Base-by-base conservation (phyloP, 2,329 filamentous ascomycete genomes). In the Diaporthe sp. region DNA sequence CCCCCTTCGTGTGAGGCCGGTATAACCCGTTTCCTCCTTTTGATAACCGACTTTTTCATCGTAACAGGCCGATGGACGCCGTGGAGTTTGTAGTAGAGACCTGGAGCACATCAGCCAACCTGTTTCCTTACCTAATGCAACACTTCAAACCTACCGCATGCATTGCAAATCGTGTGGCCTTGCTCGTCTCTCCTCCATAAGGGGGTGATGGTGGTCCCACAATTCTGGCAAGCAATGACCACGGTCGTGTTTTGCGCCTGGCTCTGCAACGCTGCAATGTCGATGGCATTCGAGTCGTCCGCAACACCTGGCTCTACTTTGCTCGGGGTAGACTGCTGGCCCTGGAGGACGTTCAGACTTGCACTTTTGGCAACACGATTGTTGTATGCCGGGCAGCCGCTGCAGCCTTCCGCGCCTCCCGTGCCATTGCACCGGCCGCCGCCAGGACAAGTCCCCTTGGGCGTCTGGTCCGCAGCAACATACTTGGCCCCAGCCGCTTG, bases 1-100 rank as follows among this genome's bases (percentile, higher is more conserved):
- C 79, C 79, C 3, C 83, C 83, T 25, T 87, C 88, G 67, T 89
- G 86, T 37, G 91, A 87, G 25, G 94, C 95, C 25, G 96, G 96
- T 58, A 98, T 96, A 8, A 98, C 95, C 75, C 97, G 93, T 88
- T 98, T 98, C 76, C 97, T 90, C 77, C 97, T 92, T 85, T 99
- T 98, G 83, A 99, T 99, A 37, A 98, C 94, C 4, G 95, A 94
- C 84, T 98, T 98, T 85, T 98, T 99, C 97, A 99, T 98, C n/a
- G 95, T 95, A 7, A 97, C 95, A 0, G 97, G 97, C 57, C 97
- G 91, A 84, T 98, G 96, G 42, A 95, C 92, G 73, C 96, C 96
- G 82, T 99, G 97, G 3, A 99, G 91, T 84, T 98, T 98, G 86
- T 97, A 95, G 84, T 99, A 99, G 4, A 99, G 87, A 6, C 96